Evolutionary conservation across 192 early-diverging fungal genomes (phyloP).

Genomic region (Phycomyces nitens): DNA sequence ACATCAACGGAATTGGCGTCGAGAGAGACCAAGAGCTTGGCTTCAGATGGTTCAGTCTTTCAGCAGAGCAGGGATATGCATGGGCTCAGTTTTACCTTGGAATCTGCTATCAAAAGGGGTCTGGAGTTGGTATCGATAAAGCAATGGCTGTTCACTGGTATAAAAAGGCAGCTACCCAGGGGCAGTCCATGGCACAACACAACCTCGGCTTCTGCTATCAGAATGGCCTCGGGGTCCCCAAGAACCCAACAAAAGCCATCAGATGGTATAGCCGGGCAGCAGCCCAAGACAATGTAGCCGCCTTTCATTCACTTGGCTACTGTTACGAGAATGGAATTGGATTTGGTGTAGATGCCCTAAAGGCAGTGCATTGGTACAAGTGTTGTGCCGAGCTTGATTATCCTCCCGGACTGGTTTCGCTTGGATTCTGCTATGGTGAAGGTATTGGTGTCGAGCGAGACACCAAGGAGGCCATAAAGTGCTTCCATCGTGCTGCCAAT

Average conservation of each 20-base stretch:
- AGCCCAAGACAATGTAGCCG: constrained; percentile 52
- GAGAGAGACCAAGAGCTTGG: constrained; percentile 46
- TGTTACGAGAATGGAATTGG: constrained; percentile 61
- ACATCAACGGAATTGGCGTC: constrained; percentile 74
- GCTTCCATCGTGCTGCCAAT: constrained; percentile 30
- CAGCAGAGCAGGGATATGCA: constrained; percentile 50
- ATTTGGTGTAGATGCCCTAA: constrained; percentile 40
- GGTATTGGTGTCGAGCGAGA: constrained; percentile 55
- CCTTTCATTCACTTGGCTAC: constrained; percentile 56
- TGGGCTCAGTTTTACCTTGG: constrained; percentile 72
- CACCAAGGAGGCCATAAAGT: no score
- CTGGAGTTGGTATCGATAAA: constrained; percentile 47
- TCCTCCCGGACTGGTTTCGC: constrained; percentile 54
- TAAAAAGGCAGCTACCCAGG: constrained; percentile 57
- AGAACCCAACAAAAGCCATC: constrained; percentile 46
- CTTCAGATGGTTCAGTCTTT: constrained; percentile 53
- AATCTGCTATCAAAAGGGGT: constrained; percentile 69
- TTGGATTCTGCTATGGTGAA: constrained; percentile 82
- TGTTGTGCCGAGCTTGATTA: constrained; percentile 52
- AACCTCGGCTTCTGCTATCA: constrained; percentile 85
- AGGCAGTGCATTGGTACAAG: constrained; percentile 59
- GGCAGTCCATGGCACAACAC: constrained; percentile 52
- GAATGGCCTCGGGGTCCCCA: constrained; percentile 74
- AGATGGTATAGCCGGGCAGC: constrained; percentile 49
- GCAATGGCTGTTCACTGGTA: constrained; percentile 58